These are phyloP conservation scores for Starmerella bombicola DNA, from an alignment of 805 yeast genomes.

Conservation along the genomic window DNA sequence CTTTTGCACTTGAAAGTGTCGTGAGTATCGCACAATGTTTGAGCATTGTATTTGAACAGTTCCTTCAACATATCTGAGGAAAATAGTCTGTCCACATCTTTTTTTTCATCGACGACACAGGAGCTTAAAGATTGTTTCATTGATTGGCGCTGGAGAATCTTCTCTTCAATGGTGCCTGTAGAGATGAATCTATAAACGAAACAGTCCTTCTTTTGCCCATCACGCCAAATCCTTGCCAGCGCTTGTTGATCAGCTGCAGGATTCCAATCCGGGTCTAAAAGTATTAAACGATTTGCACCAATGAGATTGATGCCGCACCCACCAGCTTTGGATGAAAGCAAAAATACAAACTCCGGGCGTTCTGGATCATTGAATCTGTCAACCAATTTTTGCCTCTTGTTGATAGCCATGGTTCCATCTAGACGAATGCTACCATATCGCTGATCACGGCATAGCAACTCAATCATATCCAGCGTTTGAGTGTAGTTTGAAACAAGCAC, in stretches of 20 bases:
- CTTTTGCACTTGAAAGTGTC: conserved; percentile 81
- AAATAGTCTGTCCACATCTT: conserved; percentile 85
- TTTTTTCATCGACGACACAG: conserved; percentile 93
- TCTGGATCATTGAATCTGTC: conserved; percentile 86
- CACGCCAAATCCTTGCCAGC: conserved; percentile 95
- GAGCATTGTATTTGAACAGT: conserved; percentile 55
- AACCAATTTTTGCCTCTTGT: conserved; percentile 84
- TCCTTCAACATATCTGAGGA: conserved; percentile 68
- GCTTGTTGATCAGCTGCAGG: conserved; percentile 99
- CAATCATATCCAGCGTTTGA: conserved; percentile 83
- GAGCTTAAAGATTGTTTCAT: conserved; percentile 88
- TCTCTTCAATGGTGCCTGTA: conserved; percentile 93
- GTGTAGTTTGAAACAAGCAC: conserved; percentile 92
- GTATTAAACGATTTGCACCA: conserved; percentile 83
- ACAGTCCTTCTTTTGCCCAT: conserved; percentile 95
- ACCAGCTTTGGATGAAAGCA: conserved; percentile 91
- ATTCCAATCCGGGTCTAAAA: conserved; percentile 93
- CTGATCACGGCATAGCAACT: conserved; percentile 63
- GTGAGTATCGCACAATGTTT: conserved; percentile 79
- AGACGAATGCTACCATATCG: conserved; percentile 68
- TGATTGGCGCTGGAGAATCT: conserved; percentile 88
- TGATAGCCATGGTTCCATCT: conserved; percentile 87
- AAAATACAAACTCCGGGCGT: conserved; percentile 73
- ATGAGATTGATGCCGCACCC: conserved; percentile 97
- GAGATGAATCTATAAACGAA: conserved; percentile 86